A percentile compares a stretch with the other conserved stretches of the same genome.
Evolutionary conservation across 441 rosid species (phyloP).

Genomic region (Populus hybrid): DNA sequence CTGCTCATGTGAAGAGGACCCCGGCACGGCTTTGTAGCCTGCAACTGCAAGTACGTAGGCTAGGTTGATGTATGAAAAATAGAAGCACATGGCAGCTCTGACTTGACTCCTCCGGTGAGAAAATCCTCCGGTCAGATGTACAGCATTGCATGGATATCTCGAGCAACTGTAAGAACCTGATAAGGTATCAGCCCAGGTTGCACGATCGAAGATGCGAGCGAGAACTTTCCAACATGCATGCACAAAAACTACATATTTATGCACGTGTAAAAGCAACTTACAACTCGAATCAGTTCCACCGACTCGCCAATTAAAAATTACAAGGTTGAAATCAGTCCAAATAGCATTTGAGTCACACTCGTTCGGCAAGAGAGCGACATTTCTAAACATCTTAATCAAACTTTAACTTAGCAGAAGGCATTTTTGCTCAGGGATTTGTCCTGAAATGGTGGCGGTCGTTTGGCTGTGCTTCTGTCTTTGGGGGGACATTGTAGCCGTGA

Average conservation of each 20-base stretch:
- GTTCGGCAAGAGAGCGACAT: slow-evolving; percentile 13
- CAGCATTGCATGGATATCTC: no score
- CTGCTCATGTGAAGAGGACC: neutral
- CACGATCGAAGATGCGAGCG: no score
- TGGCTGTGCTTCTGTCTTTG: slow-evolving; percentile 48
- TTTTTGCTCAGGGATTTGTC: slow-evolving; percentile 35
- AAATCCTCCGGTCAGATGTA: neutral
- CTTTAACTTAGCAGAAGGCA: slow-evolving; percentile 2
- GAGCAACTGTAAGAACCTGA: no score
- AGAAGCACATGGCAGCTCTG: neutral
- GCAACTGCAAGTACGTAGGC: neutral
- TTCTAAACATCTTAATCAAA: slow-evolving; percentile 7
- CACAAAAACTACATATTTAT: neutral
- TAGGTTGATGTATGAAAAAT: neutral
- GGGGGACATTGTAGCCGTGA: slow-evolving; percentile 41
- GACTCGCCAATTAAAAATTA: neutral
- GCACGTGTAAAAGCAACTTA: neutral
- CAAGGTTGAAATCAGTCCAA: slow-evolving; percentile 12
- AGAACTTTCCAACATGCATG: neutral
- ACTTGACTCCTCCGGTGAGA: neutral
- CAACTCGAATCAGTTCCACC: neutral
- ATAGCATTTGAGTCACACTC: slow-evolving; percentile 21
- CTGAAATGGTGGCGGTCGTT: slow-evolving; percentile 49
- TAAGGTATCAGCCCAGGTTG: no score
- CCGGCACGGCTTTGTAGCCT: slow-evolving; percentile 5